Evolutionary conservation across 352 stramenopile genomes (phyloP), one percentile per base, ranked within the genome.

Genomic region (Stramenopiles sp.): DNA sequence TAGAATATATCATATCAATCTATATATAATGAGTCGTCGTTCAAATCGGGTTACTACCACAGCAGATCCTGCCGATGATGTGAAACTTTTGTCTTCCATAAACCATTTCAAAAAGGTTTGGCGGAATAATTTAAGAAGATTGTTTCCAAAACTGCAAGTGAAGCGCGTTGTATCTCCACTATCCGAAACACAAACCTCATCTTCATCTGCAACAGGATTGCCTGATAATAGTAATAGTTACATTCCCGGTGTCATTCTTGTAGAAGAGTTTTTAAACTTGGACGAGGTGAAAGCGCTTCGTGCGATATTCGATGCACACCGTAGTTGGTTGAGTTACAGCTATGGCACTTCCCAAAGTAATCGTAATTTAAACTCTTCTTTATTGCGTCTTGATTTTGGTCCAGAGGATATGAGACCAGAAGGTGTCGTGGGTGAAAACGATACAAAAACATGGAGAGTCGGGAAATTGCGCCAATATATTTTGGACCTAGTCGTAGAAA

Each of bases 81-180:
- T 23, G 53, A 69, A 69, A 69, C 53, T 69, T 69, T 69, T 27
- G 53, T 69, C 53, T 69, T 69, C 53, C 53, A 69, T 69, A 69
- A 69, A 69, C 53, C 53, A 69, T 69, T 69, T 69, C 53, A 69
- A 69, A 69, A 69, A 69, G 53, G 53, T 69, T 69, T 69, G 53
- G 53, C 53, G 27, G 53, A 69, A 69, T 27, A 27, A 69, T 69
- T 20, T 69, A 23, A 69, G 27, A 23, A 69, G 20, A 69, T 69
- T 69, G 53, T 69, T 69, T 69, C 53, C 20, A 69, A 69, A 69
- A 69, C 20, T 69, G 53, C 53, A 69, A 69, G 53, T 69, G 53
- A 69, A 69, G 53, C 53, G 53, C 53, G 53, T 69, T 69, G 53
- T 69, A 69, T 69, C 53, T 69, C 53, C 53, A 20, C n/a, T n/a